These are phyloP conservation scores for Akebia trifoliata DNA, from an alignment of 164 flowering plant genomes.

Conservation along the genomic window DNA sequence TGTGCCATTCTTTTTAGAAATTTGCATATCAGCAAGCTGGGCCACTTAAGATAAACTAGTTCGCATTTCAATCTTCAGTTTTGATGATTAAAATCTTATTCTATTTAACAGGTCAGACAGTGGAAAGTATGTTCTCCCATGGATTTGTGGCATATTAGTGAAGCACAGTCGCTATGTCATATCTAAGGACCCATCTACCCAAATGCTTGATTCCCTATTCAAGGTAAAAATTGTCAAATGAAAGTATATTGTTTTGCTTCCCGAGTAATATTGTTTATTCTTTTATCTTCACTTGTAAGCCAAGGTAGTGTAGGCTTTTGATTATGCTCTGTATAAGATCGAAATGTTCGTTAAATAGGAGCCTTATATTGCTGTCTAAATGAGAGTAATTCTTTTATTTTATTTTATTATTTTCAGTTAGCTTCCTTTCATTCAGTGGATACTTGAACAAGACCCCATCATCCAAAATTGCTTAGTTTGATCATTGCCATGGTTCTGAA, in stretches of 20 bases:
- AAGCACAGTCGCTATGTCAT: conserved; percentile 42
- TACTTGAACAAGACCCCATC: no score
- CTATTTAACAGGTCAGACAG: conserved; percentile 42
- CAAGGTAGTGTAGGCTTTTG: no score
- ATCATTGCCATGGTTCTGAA: no score
- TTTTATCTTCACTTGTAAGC: not conserved
- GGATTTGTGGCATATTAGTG: conserved; percentile 63
- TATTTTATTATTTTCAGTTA: no score
- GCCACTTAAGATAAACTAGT: not conserved
- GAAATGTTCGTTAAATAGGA: no score
- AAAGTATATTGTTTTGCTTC: not conserved
- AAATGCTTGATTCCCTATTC: conserved; percentile 44
- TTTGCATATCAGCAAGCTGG: not conserved
- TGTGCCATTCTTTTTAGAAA: not conserved
- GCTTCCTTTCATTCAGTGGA: no score
- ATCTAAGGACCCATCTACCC: conserved; percentile 40
- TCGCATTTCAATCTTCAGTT: not conserved
- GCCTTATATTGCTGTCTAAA: no score
- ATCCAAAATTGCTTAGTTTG: no score
- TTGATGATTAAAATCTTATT: not conserved
- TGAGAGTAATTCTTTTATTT: no score
- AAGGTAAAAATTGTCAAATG: conserved; percentile 44
- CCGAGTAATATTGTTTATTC: not conserved
- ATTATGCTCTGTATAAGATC: no score
- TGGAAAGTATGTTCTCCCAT: conserved; percentile 63